phyloP scores from a whole-genome alignment of 129 eudicot species.

The Chrysanthemum lavandulifolium region DNA sequence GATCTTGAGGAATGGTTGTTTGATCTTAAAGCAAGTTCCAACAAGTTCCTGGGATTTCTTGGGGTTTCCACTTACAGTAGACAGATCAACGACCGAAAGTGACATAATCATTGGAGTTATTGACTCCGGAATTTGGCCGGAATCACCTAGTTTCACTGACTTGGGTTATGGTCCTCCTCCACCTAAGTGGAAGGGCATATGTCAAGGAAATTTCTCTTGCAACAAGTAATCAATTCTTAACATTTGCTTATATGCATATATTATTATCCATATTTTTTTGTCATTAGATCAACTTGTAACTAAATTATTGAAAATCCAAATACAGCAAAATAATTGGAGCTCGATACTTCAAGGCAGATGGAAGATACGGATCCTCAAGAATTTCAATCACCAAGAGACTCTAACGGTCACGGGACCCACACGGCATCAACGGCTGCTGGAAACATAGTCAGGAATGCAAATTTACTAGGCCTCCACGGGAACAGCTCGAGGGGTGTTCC shows the following conservation, averaged over 20 bases:
- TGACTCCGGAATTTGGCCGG: slow-evolving; percentile 7
- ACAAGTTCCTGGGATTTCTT: slow-evolving; percentile 1
- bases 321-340: slow-evolving; percentile 16
- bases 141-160: not conserved
- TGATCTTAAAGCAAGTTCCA: too few species aligned
- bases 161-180: too few species aligned
- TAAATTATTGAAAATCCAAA: not conserved
- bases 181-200: too few species aligned
- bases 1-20: too few species aligned
- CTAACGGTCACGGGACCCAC: slow-evolving; percentile 12
- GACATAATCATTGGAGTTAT: slow-evolving; percentile 12
- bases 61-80: not conserved
- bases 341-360: slow-evolving; percentile 1
- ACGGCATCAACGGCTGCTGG: slow-evolving; percentile 9
- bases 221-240: too few species aligned
- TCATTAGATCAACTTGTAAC: too few species aligned
- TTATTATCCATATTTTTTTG: too few species aligned
- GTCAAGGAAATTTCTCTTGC: too few species aligned
- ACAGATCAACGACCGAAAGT: slow-evolving; percentile 15
- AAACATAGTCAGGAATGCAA: slow-evolving; percentile 11
- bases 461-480: slow-evolving; percentile 2
- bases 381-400: not conserved
- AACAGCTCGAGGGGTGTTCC: slow-evolving; percentile 8
- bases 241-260: not conserved
- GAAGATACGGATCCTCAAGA: not conserved